Evolutionary conservation across 2,329 filamentous ascomycete genomes (phyloP), one percentile per base, ranked within the genome.

Genomic region (Neurospora crassa): DNA sequence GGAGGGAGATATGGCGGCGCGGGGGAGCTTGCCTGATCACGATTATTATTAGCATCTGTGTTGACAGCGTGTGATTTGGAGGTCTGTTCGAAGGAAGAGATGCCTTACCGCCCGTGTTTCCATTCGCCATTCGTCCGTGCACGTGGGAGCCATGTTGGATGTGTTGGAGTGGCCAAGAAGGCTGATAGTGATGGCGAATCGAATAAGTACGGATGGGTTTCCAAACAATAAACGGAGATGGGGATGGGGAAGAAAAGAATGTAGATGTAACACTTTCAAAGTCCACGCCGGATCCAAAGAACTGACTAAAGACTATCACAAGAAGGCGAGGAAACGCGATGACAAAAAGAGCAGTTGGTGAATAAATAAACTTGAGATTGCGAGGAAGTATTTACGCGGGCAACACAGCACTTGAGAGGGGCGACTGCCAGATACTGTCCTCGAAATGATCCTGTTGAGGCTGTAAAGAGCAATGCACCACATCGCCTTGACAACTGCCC

Each of bases 1-100:
- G 74, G 77, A 5, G 83, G 82, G 14, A 78, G 74, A 70, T 83
- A 84, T 2, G 82, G 83, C 6, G 79, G 80, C 4, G 78, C 79
- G 12, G 69, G 18, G 34, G n/a, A 16, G 47, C 11, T 18, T 53
- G 20, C 20, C 47, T 59, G 47, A 16, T 10, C 47, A 59, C 47
- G 24, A 3, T 18, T 6, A 16, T 18, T 34, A 59, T 59, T 59
- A 59, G 47, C 47, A 29, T 29, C 24, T 24, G 20, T 7, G 6
- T 59, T 14, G 47, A 18, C 24, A 34, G 14, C 6, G 10, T 24
- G 12, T 45, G 20, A n/a, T 12, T 24, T 24, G 45, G n/a, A 24
- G 45, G 45, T 47, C 20, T 16, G 47, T 29, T 24, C 14, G 18
- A 34, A 6, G 24, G 14, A 59, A 14, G 7, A 59, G 16, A 59